A percentile compares a stretch with the other conserved stretches of the same genome.
Conservation (phyloP, 805 yeast species). For the Metschnikowia proteae region DNA sequence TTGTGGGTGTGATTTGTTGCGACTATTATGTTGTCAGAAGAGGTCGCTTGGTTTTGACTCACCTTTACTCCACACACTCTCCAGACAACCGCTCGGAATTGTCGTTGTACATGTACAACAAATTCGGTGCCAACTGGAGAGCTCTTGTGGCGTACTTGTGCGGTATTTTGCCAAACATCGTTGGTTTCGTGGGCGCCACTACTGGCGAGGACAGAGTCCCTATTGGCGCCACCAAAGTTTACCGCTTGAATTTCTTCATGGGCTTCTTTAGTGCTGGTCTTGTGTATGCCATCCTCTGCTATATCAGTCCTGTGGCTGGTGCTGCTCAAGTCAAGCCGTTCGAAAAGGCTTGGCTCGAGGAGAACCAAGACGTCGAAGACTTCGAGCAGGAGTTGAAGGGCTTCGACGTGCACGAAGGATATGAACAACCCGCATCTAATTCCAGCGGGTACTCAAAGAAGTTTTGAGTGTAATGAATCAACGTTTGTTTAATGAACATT, state of each 20-base stretch:
- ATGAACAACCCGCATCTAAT: slow-evolving; percentile 10
- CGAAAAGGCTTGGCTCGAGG: slow-evolving; percentile 60
- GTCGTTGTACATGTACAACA: slow-evolving; percentile 56
- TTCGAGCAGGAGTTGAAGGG: slow-evolving; percentile 46
- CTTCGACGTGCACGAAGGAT: slow-evolving; percentile 22
- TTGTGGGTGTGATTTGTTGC: slow-evolving; percentile 70
- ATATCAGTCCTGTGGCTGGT: slow-evolving; percentile 49
- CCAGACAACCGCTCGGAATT: slow-evolving; percentile 28
- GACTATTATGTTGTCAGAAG: slow-evolving; percentile 68
- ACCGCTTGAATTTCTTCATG: slow-evolving; percentile 69
- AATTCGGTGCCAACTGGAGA: slow-evolving; percentile 74
- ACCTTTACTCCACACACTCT: slow-evolving; percentile 51
- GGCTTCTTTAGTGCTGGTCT: slow-evolving; percentile 63
- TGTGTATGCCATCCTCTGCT: slow-evolving; percentile 51
- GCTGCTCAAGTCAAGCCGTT: slow-evolving; percentile 34
- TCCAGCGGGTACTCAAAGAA: slow-evolving; percentile 7
- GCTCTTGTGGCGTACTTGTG: slow-evolving; percentile 75
- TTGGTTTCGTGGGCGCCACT: slow-evolving; percentile 80
- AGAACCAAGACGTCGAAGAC: slow-evolving; percentile 60
- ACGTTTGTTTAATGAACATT: background rate
- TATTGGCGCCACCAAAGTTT: slow-evolving; percentile 69
- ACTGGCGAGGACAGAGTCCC: slow-evolving; percentile 70
- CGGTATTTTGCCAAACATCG: slow-evolving; percentile 80
- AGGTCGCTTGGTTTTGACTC: slow-evolving; percentile 61
- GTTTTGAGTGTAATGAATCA: background rate